phyloP scores from a whole-genome alignment of 805 yeast genomes.

The Ogataea methylovora region DNA sequence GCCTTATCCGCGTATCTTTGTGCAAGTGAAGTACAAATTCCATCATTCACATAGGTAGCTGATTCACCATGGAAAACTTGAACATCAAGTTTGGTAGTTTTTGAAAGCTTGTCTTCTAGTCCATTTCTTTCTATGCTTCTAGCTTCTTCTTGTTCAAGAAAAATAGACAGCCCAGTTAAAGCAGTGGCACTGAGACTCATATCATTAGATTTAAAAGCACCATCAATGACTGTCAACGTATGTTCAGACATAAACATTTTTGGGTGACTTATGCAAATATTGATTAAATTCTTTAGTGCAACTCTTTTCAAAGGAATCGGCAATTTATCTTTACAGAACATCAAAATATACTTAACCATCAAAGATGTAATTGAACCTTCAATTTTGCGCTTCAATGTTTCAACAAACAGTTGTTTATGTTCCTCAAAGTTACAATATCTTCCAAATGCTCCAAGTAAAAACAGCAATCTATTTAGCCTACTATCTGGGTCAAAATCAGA shows the following conservation, averaged over 20 bases:
- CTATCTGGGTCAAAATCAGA: conserved; percentile 27
- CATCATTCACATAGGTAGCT: conserved; percentile 46
- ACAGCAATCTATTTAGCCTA: conserved; percentile 48
- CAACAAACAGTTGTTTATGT: conserved; percentile 30
- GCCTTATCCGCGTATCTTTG: conserved; percentile 51
- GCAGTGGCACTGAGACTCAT: conserved; percentile 41
- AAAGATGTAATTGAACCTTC: conserved; percentile 52
- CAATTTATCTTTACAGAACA: conserved; percentile 34
- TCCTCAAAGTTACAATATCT: conserved; percentile 56
- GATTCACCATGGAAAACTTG: conserved; percentile 50
- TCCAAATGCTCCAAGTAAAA: conserved; percentile 65
- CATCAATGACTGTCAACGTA: conserved; percentile 44
- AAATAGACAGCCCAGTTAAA: conserved; percentile 48
- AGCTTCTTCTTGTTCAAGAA: conserved; percentile 50
- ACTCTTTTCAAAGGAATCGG: conserved; percentile 31
- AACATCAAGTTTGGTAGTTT: conserved; percentile 31
- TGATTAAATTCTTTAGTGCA: conserved; percentile 51
- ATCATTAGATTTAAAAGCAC: conserved; percentile 33
- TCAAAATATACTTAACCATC: conserved; percentile 49
- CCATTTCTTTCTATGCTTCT: conserved; percentile 35
- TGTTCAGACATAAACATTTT: conserved; percentile 54
- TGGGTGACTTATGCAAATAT: conserved; percentile 56
- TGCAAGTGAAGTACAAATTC: conserved; percentile 65
- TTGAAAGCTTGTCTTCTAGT: conserved; percentile 28
- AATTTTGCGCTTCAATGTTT: conserved; percentile 34